Conservation (phyloP, 148 eudicot genomes). For the Rhododendron henanense region DNA sequence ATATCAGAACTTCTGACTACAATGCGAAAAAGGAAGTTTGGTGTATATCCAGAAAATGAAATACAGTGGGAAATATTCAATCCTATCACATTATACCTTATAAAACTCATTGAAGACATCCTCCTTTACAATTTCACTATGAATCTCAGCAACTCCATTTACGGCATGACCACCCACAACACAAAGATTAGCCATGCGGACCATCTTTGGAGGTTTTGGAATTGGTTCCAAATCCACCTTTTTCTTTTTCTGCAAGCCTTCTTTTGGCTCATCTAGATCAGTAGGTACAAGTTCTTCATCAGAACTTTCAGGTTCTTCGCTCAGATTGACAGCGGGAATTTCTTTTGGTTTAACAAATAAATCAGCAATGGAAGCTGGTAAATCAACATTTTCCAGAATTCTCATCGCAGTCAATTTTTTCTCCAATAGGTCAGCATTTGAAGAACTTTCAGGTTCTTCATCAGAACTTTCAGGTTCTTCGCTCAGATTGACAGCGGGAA, state of each 20-base stretch:
- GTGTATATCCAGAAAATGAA: neutral
- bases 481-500: slow-evolving; percentile 19
- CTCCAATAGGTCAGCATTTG: slow-evolving; percentile 66
- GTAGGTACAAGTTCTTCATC: slow-evolving; percentile 16
- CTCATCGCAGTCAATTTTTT: slow-evolving; percentile 72
- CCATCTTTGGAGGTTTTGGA: slow-evolving; percentile 64
- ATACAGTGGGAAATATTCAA: neutral
- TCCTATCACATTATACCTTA: slow-evolving; percentile 38
- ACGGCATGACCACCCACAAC: slow-evolving; percentile 96
- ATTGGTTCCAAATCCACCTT: slow-evolving; percentile 40
- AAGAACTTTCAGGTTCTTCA: neutral
- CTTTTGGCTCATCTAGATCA: slow-evolving; percentile 29
- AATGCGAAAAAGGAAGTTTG: neutral
- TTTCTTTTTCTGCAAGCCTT: slow-evolving; percentile 19
- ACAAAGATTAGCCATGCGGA: slow-evolving; percentile 96
- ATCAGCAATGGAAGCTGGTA: slow-evolving; percentile 52
- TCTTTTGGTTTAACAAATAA: too few relatives aligned
- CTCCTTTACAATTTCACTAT: slow-evolving; percentile 84
- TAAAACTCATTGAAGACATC: slow-evolving; percentile 92
- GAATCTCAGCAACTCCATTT: slow-evolving; percentile 96
- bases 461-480: neutral
- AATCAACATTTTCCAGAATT: slow-evolving; percentile 78
- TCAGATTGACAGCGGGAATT: slow-evolving; percentile 23
- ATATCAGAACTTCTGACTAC: neutral
- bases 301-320: slow-evolving; percentile 20